A percentile compares a stretch with the other conserved stretches of the same genome.
Conservation (phyloP, 78 protist genomes). For the Emiliania huxleyi region DNA sequence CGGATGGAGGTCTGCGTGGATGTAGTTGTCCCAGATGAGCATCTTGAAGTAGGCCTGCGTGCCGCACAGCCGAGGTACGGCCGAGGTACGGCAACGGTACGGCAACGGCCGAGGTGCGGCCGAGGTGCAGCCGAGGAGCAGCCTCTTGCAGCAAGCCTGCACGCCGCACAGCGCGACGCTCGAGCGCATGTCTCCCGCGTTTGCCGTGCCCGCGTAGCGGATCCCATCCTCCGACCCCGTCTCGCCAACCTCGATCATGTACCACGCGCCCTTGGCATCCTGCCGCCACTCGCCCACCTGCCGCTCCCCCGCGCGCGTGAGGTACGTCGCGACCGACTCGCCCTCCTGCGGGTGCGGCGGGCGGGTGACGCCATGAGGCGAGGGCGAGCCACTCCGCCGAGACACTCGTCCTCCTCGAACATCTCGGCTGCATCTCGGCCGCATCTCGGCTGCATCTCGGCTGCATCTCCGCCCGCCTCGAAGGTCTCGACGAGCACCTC, state of each 20-base stretch:
- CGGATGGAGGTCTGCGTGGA: slow-evolving; percentile 42
- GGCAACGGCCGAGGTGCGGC: no score
- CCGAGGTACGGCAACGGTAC: no score
- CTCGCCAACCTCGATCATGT: background rate
- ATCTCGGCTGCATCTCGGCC: no score
- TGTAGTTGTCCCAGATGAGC: slow-evolving; percentile 19
- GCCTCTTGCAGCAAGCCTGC: slow-evolving; percentile 3
- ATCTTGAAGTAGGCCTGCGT: slow-evolving; percentile 30
- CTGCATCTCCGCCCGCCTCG: slow-evolving; percentile 32
- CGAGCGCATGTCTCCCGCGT: background rate
- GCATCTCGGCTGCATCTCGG: no score
- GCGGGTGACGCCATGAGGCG: slow-evolving; percentile 42
- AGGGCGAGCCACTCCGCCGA: no score
- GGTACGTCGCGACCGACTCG: background rate
- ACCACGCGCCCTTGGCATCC: background rate
- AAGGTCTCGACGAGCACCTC: slow-evolving; percentile 55
- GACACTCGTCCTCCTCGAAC: no score
- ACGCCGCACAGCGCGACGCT: background rate
- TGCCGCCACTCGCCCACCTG: background rate
- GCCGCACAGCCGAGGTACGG: background rate
- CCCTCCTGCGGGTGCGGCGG: background rate
- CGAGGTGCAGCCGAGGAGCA: slow-evolving; percentile 1
- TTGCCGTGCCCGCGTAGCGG: background rate
- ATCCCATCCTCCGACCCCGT: background rate
- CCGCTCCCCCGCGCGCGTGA: background rate